Evolutionary conservation across 1,284 basidiomycete species (phyloP).

Genomic region (Cutaneotrichosporon sp.): DNA sequence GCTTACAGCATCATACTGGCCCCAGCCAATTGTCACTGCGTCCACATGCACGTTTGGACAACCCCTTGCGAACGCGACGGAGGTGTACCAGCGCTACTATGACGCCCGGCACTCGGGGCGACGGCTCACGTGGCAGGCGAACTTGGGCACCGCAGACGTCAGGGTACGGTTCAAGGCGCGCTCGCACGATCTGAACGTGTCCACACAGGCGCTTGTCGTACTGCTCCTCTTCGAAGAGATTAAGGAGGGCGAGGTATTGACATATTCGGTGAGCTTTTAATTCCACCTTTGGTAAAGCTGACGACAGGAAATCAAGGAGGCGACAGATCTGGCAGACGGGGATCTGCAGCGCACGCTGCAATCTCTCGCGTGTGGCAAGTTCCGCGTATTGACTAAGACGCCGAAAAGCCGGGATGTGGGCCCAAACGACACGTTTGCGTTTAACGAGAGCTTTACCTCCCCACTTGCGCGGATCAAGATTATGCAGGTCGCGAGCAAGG

Average conservation of each 20-base stretch:
- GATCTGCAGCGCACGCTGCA: conserved; percentile 90
- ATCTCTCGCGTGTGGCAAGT: conserved; percentile 95
- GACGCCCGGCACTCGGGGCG: conserved; percentile 82
- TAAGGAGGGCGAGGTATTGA: conserved; percentile 61
- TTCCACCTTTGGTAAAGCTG: not conserved
- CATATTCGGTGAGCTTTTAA: conserved; percentile 20
- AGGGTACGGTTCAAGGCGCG: conserved; percentile 72
- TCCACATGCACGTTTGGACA: conserved; percentile 63
- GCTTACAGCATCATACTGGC: conserved; percentile 93
- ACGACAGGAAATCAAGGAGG: conserved; percentile 52
- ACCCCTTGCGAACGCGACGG: conserved; percentile 60
- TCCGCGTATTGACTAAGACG: conserved; percentile 84
- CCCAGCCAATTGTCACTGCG: conserved; percentile 57
- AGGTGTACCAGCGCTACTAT: conserved; percentile 86
- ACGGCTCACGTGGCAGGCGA: conserved; percentile 87
- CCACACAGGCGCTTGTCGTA: conserved; percentile 84
- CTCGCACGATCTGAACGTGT: conserved; percentile 86
- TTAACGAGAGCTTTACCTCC: conserved; percentile 76
- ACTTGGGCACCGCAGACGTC: conserved; percentile 88
- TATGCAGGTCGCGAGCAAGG: conserved; percentile 74
- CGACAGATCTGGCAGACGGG: conserved; percentile 66
- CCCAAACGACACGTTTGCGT: conserved; percentile 73
- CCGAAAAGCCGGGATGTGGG: conserved; percentile 81
- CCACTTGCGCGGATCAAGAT: conserved; percentile 91
- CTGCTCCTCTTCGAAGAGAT: conserved; percentile 80